A percentile compares a stretch with the other conserved stretches of the same genome.
Conservation (phyloP, 1,139 yeast genomes). For the Geotrichum aggregatum region DNA sequence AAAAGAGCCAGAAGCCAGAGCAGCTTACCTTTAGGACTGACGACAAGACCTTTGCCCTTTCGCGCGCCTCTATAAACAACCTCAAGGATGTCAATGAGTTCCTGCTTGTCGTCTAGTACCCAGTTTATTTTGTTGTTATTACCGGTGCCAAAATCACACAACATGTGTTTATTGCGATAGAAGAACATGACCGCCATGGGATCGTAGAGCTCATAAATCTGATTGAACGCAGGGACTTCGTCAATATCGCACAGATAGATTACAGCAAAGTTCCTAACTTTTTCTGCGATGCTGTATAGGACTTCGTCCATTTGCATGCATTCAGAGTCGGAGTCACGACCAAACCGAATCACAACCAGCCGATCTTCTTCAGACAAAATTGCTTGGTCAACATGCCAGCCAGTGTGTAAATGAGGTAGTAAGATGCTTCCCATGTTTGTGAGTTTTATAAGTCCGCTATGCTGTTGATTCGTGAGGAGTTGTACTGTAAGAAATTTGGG, state of each 20-base stretch:
- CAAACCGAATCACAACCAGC: slow-evolving; percentile 82
- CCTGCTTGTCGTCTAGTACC: slow-evolving; percentile 73
- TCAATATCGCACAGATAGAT: slow-evolving; percentile 84
- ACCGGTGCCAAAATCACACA: slow-evolving; percentile 98
- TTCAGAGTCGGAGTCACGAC: slow-evolving; percentile 67
- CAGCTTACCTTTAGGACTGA: slow-evolving; percentile 59
- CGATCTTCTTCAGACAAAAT: slow-evolving; percentile 80
- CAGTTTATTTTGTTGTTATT: slow-evolving; percentile 92
- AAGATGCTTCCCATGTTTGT: slow-evolving; percentile 73
- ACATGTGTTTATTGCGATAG: slow-evolving; percentile 87
- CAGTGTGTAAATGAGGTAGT: slow-evolving; percentile 79
- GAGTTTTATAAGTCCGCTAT: neutral
- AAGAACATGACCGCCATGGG: slow-evolving; percentile 93
- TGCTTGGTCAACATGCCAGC: slow-evolving; percentile 99
- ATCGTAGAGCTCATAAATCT: slow-evolving; percentile 89
- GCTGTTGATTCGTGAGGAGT: no score
- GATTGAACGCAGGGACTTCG: slow-evolving; percentile 85
- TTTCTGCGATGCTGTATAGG: slow-evolving; percentile 72
- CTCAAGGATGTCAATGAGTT: slow-evolving; percentile 84
- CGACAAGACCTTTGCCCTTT: slow-evolving; percentile 88
- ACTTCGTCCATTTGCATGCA: slow-evolving; percentile 91
- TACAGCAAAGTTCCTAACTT: slow-evolving; percentile 81
- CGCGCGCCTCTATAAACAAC: slow-evolving; percentile 86
- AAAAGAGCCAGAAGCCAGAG: neutral
- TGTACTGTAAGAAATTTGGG: no score